Evolutionary conservation across 345 rosid genomes (phyloP).

Genomic region (Populus alba): DNA sequence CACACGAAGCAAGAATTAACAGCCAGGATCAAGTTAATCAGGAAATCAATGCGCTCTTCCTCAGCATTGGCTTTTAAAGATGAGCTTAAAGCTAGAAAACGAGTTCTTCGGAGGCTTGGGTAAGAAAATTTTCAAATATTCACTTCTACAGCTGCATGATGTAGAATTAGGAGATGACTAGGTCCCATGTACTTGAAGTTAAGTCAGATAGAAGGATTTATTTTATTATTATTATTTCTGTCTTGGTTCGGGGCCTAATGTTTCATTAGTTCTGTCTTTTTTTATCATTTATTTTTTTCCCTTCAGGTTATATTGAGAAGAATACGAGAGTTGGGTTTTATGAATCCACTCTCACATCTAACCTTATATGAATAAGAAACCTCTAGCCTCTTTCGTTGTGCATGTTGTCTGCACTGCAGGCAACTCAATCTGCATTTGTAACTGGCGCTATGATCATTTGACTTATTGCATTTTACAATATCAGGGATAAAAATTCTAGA

Average conservation of each 20-base stretch:
- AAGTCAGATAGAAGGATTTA: too few species aligned
- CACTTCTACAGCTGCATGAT: background rate
- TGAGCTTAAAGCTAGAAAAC: slow-evolving; percentile 92
- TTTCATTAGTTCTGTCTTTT: background rate
- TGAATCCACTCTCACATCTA: too few species aligned
- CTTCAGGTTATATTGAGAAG: too few species aligned
- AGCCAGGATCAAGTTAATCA: slow-evolving; percentile 75
- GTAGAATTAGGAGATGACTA: background rate
- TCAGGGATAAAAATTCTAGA: background rate
- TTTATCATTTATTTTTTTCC: background rate
- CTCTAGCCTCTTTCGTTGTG: background rate
- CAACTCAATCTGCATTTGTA: background rate
- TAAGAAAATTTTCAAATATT: slow-evolving; percentile 24
- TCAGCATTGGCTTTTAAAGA: slow-evolving; percentile 88
- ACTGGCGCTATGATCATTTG: background rate
- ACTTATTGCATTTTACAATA: background rate
- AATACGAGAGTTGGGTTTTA: background rate
- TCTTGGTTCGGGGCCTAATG: too few species aligned
- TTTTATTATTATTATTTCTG: too few species aligned
- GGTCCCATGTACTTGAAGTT: too few species aligned
- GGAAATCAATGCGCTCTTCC: slow-evolving; percentile 69
- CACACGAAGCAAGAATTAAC: slow-evolving; percentile 73
- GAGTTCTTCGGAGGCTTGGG: slow-evolving; percentile 96
- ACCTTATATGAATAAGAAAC: too few species aligned
- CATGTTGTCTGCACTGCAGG: background rate